Base-by-base conservation (phyloP, 345 rosid species). In the Camelina sativa region DNA sequence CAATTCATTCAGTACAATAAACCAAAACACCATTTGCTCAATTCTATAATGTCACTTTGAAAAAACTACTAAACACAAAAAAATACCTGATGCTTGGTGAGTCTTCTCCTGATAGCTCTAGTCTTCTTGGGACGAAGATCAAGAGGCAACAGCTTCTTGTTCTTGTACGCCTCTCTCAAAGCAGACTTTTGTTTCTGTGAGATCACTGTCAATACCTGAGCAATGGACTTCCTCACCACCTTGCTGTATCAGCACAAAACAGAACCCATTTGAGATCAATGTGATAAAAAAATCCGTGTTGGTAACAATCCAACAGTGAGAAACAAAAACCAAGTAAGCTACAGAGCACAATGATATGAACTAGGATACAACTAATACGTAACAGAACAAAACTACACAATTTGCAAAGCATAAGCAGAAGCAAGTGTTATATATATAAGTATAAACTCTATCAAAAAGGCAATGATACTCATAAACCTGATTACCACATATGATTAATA, bases 91-190 rank as follows among this genome's bases (percentile, higher is more conserved):
- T 89, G 89, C 83, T 91, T 93, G 67, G 98, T 91, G 47, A 93
- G 97, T 81, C 86, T 85, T 70, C 98, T 86, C 52, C 97, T 90
- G 76, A 93, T 93, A 37, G 94, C 97, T 67, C 96, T 81, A 71
- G 98, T 93, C 91, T 93, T 93, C 90, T 93, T 93, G 67, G 96
- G 94, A 65, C 98, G 97, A 50, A 93, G 83, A 79, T 93, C 98
- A 6, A 93, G 97, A 1, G 98, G 98, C 82, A 91, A 65, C 44
- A 81, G 80, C 78, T 88, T 91, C 87, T 89, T 93, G 15, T 80
- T 89, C 87, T 88, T 86, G 79, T 87, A 93, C 4, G 76, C 98
- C 19, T 91, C 96, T 83, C 98, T 89, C 56, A 93, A 37, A 0
- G 92, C 91, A 41, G 89, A 74, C 87, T 93, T 93, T 84, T 93